phyloP scores from a whole-genome alignment of 2,329 filamentous ascomycete species.

The Cladobotryum protrusum region DNA sequence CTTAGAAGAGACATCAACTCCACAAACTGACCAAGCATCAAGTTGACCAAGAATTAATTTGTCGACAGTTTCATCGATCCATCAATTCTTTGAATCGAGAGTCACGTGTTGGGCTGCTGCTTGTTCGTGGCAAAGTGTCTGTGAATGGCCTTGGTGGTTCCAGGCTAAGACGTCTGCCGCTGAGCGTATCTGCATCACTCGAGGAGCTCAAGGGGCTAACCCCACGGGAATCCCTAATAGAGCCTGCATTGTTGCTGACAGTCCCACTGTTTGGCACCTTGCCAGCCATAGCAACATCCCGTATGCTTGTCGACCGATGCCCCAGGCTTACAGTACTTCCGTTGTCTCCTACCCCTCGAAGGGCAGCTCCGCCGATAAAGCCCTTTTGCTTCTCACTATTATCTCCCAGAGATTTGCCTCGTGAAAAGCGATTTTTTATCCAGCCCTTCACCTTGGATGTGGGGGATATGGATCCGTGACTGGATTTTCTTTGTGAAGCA shows the following conservation, averaged over 20 bases:
- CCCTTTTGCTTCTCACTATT: constrained; percentile 30
- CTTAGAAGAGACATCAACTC: background rate
- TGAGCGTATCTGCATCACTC: background rate
- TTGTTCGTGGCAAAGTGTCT: constrained; percentile 29
- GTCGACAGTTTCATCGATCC: constrained; percentile 18
- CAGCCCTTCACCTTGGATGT: constrained; percentile 45
- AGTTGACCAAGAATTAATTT: background rate
- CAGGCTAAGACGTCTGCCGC: constrained; percentile 19
- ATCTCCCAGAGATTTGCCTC: constrained; percentile 35
- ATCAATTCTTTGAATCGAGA: constrained; percentile 56
- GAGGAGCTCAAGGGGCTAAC: constrained; percentile 32
- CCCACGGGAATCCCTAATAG: constrained; percentile 25
- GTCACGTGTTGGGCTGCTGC: constrained; percentile 48
- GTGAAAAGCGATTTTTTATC: constrained; percentile 49
- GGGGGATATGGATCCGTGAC: constrained; percentile 23
- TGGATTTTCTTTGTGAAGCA: constrained; percentile 12
- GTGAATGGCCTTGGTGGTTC: constrained; percentile 33
- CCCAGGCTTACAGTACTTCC: constrained; percentile 40
- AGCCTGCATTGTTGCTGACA: constrained; percentile 13
- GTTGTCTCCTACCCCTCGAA: constrained; percentile 37
- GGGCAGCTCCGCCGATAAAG: constrained; percentile 47
- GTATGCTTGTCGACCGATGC: constrained; percentile 36
- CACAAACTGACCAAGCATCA: background rate
- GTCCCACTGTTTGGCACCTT: constrained; percentile 21
- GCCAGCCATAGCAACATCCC: constrained; percentile 42